Evolutionary conservation across 2,329 filamentous ascomycete species (phyloP).

Genomic region (Reticulascus tulasneorum): DNA sequence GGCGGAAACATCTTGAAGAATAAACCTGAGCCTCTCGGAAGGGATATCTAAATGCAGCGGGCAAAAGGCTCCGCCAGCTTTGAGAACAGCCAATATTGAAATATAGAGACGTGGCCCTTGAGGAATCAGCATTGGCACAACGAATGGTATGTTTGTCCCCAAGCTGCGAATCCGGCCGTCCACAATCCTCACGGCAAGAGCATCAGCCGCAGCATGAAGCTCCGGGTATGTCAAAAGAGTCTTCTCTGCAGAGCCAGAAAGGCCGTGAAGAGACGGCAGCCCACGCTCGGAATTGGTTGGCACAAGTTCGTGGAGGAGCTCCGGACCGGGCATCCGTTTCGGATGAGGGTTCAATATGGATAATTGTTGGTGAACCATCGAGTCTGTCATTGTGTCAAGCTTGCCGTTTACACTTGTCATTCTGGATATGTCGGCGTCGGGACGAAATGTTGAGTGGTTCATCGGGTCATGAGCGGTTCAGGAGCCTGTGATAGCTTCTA

Average conservation of each 20-base stretch:
- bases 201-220: conserved; percentile 55
- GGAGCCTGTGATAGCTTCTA: too few species aligned
- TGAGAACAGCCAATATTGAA: conserved; percentile 70
- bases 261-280: conserved; percentile 60
- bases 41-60: conserved; percentile 78
- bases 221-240: conserved; percentile 56
- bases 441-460: too few species aligned
- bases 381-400: too few species aligned
- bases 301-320: conserved; percentile 57
- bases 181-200: conserved; percentile 54
- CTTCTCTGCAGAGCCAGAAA: conserved; percentile 42
- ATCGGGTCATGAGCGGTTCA: too few species aligned
- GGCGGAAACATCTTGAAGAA: conserved; percentile 72
- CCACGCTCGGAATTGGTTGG: conserved; percentile 27
- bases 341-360: conserved; percentile 46
- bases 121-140: conserved; percentile 74
- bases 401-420: too few species aligned
- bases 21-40: conserved; percentile 72
- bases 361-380: too few species aligned
- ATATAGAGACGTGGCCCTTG: conserved; percentile 78
- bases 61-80: conserved; percentile 81
- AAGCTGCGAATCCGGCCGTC: too few species aligned
- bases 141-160: too few species aligned
- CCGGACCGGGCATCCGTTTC: conserved; percentile 35
- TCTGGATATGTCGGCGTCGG: not conserved